phyloP scores from a whole-genome alignment of 2,329 filamentous ascomycete genomes.

The Falciphora oryzae region DNA sequence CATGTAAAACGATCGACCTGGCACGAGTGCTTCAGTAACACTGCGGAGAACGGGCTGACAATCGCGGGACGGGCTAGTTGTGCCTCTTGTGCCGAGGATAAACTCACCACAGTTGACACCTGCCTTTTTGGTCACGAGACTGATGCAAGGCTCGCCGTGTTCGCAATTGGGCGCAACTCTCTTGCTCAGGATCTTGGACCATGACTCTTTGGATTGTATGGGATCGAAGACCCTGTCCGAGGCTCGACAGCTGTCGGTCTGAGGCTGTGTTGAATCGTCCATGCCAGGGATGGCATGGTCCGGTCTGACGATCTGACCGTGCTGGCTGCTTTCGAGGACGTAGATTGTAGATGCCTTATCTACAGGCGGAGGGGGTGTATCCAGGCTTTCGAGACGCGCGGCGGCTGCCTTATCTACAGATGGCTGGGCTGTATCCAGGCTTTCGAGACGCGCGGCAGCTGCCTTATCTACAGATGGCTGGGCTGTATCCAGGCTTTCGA shows the following conservation, averaged over 20 bases:
- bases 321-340: background rate
- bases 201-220: conserved; percentile 70
- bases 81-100: background rate
- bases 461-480: too few species aligned
- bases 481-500: background rate
- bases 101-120: conserved; percentile 69
- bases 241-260: background rate
- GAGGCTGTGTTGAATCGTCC: conserved; percentile 5
- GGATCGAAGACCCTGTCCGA: conserved; percentile 53
- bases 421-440: background rate
- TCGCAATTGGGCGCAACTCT: conserved; percentile 74
- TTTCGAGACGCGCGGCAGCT: too few species aligned
- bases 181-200: conserved; percentile 78
- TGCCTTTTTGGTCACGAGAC: conserved; percentile 77
- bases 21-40: background rate
- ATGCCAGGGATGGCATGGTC: too few species aligned
- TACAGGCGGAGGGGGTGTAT: too few species aligned
- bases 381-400: too few species aligned
- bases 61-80: too few species aligned
- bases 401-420: too few species aligned
- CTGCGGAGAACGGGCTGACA: too few species aligned
- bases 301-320: background rate
- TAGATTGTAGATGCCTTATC: background rate
- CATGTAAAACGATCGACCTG: conserved; percentile 58
- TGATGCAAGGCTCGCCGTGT: conserved; percentile 82